These are phyloP conservation scores for Phytophthora fragariaefolia DNA, from an alignment of 352 stramenopile species.

Conservation along the genomic window DNA sequence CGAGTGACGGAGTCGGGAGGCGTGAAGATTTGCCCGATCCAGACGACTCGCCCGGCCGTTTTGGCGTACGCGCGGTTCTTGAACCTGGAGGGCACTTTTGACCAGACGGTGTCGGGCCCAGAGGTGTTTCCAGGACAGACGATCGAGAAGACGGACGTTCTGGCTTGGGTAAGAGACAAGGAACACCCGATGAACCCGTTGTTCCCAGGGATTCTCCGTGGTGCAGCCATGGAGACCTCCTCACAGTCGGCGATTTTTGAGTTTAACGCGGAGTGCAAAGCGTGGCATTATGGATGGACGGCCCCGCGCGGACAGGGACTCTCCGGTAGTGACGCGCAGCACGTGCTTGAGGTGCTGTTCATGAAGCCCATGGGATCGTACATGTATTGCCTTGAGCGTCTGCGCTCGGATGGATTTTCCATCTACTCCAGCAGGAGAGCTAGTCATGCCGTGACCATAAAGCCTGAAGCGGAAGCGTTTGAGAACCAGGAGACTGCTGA, in stretches of 20 bases:
- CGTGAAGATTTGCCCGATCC: slow-evolving; percentile 85
- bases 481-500: slow-evolving; percentile 51
- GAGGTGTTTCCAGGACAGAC: slow-evolving; percentile 81
- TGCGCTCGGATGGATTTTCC: slow-evolving; percentile 79
- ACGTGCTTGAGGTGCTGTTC: slow-evolving; percentile 82
- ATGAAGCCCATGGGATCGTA: slow-evolving; percentile 87
- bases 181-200: slow-evolving; percentile 81
- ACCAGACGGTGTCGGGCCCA: slow-evolving; percentile 68
- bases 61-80: slow-evolving; percentile 76
- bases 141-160: slow-evolving; percentile 72
- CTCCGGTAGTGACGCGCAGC: slow-evolving; percentile 77
- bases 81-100: slow-evolving; percentile 77
- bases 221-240: slow-evolving; percentile 79
- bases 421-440: slow-evolving; percentile 83
- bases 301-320: slow-evolving; percentile 76
- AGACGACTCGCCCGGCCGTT: slow-evolving; percentile 64
- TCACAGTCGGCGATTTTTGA: slow-evolving; percentile 87
- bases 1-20: slow-evolving; percentile 77
- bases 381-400: slow-evolving; percentile 80
- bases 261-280: slow-evolving; percentile 90
- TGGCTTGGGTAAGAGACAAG: slow-evolving; percentile 73
- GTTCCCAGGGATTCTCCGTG: slow-evolving; percentile 75
- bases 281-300: slow-evolving; percentile 91
- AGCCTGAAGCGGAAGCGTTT: slow-evolving; percentile 62
- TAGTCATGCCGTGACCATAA: slow-evolving; percentile 56